These are phyloP conservation scores for Margaritispora aquatica DNA, from an alignment of 495 filamentous ascomycete genomes.

Conservation along the genomic window DNA sequence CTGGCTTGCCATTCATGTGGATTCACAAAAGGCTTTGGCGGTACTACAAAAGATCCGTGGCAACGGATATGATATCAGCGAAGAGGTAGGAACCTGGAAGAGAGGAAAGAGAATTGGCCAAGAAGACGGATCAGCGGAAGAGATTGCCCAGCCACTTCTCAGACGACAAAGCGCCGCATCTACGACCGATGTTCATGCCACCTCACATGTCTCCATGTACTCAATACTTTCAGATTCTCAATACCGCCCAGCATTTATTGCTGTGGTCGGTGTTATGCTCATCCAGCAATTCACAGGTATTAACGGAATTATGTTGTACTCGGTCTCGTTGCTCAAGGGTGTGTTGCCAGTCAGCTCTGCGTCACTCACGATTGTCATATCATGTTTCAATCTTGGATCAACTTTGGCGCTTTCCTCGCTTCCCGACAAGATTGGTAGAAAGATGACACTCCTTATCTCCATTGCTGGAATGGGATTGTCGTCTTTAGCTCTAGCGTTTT, in stretches of 20 bases:
- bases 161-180: constrained; percentile 40
- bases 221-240: constrained; percentile 55
- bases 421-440: constrained; percentile 81
- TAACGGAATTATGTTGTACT: constrained; percentile 98
- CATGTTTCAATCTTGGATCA: constrained; percentile 75
- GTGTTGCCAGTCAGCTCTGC: constrained; percentile 73
- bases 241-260: constrained; percentile 71
- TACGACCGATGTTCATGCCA: constrained; percentile 29
- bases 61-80: constrained; percentile 57
- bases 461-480: constrained; percentile 77
- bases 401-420: constrained; percentile 76
- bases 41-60: constrained; percentile 72
- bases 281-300: constrained; percentile 89
- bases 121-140: constrained; percentile 35
- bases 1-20: constrained; percentile 69
- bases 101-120: constrained; percentile 32
- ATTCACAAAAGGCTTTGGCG: constrained; percentile 52
- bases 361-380: constrained; percentile 77
- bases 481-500: constrained; percentile 66
- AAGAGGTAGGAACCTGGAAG: constrained; percentile 65
- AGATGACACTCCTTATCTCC: constrained; percentile 70
- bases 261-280: constrained; percentile 86
- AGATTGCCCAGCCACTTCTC: constrained; percentile 27
- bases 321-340: constrained; percentile 73
- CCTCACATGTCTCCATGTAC: constrained; percentile 56